Conservation (phyloP, 495 filamentous ascomycete species). For the Parachaetomium inaequale region DNA sequence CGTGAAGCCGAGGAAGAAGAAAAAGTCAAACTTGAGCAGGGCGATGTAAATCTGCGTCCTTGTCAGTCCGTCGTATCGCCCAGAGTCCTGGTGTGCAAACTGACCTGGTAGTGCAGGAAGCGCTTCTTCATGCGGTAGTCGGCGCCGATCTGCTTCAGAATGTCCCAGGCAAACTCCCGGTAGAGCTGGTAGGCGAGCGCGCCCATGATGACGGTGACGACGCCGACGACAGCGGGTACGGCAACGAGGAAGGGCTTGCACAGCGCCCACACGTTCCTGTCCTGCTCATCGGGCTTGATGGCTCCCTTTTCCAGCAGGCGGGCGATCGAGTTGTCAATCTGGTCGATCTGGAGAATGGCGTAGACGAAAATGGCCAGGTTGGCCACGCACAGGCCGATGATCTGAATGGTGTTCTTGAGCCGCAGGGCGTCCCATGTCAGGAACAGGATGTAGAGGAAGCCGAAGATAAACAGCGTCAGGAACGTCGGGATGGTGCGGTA, state of each 20-base stretch:
- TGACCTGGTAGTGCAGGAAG: slow-evolving; percentile 93
- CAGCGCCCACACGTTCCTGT: slow-evolving; percentile 57
- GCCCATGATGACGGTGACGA: slow-evolving; percentile 67
- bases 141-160: slow-evolving; percentile 98
- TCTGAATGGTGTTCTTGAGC: slow-evolving; percentile 96
- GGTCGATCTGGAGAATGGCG: slow-evolving; percentile 84
- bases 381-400: slow-evolving; percentile 91
- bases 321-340: slow-evolving; percentile 69
- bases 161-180: slow-evolving; percentile 98
- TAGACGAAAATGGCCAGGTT: slow-evolving; percentile 90
- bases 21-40: slow-evolving; percentile 97
- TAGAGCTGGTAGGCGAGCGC: slow-evolving; percentile 91
- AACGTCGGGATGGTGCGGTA: slow-evolving; percentile 81
- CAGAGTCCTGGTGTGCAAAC: slow-evolving; percentile 10
- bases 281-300: slow-evolving; percentile 35
- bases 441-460: slow-evolving; percentile 84
- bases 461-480: slow-evolving; percentile 94
- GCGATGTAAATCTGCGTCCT: slow-evolving; percentile 83
- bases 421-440: slow-evolving; percentile 90
- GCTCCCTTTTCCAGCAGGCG: slow-evolving; percentile 38
- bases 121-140: slow-evolving; percentile 95
- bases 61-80: neutral
- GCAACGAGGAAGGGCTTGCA: slow-evolving; percentile 76
- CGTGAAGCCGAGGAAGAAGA: slow-evolving; percentile 98
- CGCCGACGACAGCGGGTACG: slow-evolving; percentile 75